These are phyloP conservation scores for Phalaenopsis hybrid DNA, from an alignment of 116 monocot genomes.

Conservation along the genomic window DNA sequence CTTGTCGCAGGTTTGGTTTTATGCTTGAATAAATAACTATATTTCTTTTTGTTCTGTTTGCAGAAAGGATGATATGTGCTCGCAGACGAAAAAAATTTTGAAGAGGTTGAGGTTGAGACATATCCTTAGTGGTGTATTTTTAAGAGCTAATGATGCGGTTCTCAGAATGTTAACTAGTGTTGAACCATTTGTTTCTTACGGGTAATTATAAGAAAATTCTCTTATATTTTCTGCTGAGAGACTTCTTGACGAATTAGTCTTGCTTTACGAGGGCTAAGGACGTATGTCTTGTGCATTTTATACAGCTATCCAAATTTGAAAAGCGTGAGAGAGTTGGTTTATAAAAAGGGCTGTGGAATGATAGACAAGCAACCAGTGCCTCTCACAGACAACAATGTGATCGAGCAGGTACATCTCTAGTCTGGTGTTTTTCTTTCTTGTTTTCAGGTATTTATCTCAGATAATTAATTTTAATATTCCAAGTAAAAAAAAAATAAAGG, in stretches of 20 bases:
- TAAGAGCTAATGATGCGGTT: conserved; percentile 54
- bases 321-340: conserved; percentile 73
- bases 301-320: conserved; percentile 79
- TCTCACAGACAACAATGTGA: conserved; percentile 71
- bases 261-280: neutral
- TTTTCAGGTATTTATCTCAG: neutral
- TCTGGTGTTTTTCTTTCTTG: neutral
- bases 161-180: conserved; percentile 57
- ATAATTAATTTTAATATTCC: neutral
- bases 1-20: neutral
- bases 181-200: conserved; percentile 84
- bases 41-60: neutral
- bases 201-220: conserved; percentile 34
- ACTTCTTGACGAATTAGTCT: neutral
- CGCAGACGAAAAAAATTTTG: conserved; percentile 49
- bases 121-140: conserved; percentile 62
- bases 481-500: neutral
- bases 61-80: conserved; percentile 70
- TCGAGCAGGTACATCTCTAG: conserved; percentile 60
- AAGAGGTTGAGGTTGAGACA: conserved; percentile 51
- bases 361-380: conserved; percentile 52
- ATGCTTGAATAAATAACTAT: neutral
- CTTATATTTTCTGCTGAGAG: neutral
- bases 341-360: conserved; percentile 67
- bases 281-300: neutral